Evolutionary conservation across 257 asterid species (phyloP), one percentile per base, ranked within the genome.

Genomic region (Craterostigma plantagineum): DNA sequence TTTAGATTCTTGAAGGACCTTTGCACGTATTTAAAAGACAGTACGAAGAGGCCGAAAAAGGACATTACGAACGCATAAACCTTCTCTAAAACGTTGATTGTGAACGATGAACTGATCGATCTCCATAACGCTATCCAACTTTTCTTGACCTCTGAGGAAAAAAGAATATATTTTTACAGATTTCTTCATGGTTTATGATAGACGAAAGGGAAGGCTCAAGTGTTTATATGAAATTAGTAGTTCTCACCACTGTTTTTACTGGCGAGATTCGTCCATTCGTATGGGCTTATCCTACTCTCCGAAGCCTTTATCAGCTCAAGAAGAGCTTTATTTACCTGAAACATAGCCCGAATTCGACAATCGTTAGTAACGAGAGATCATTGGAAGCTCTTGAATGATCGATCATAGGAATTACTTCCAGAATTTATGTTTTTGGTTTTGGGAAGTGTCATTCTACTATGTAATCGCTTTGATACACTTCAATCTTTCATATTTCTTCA

Each of bases 251-350:
- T 56, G 59, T 59, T 79, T 55, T 72, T 73, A 54, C 16, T 55
- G 17, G 83, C 64, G 75, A 90, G 57, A 71, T 83, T 83, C 51
- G 95, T 90, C 95, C 99, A 90, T 4, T 79, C 79, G 10, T 57
- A 51, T 4, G 64, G 72, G 42, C 55, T 67, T 42, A 35, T 47
- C 56, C 38, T 52, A 53, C 53, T 61, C 46, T 68, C 65, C 34
- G 95, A 75, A 43, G 94, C 95, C 58, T 63, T 60, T 59, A 83
- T 66, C 67, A 90, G 63, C 47, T 75, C 84, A 30, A 67, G 54
- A 55, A 90, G 93, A 48, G 94, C 79, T 16, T 60, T 52, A 54
- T 90, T 90, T 14, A 90, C 98, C 98, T 90, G 84, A 49, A 66
- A 18, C 38, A 56, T 42, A 47, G n/a, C n/a, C n/a, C n/a, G n/a